These are phyloP conservation scores for Saccharomycopsis babjevae DNA, from an alignment of 805 yeast genomes.

Conservation along the genomic window DNA sequence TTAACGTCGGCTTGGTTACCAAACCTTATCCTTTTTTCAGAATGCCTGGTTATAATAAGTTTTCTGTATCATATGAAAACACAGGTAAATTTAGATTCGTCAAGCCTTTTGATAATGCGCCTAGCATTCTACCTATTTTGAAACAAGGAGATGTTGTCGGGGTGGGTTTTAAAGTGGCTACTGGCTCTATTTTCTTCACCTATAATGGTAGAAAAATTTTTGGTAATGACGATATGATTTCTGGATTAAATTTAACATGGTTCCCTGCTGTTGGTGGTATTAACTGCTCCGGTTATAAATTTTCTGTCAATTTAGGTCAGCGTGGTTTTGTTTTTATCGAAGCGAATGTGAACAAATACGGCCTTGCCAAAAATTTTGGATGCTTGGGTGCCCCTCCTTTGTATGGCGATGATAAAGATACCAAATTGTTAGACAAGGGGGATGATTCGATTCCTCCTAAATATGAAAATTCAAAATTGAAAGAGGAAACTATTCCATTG, in stretches of 20 bases:
- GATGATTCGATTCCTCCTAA: constrained; percentile 35
- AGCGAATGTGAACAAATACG: constrained; percentile 80
- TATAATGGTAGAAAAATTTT: constrained; percentile 84
- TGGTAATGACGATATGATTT: constrained; percentile 50
- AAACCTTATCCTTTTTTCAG: constrained; percentile 68
- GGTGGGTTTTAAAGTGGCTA: constrained; percentile 71
- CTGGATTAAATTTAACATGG: constrained; percentile 39
- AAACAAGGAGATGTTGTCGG: constrained; percentile 89
- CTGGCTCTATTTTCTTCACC: constrained; percentile 87
- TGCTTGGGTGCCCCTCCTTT: constrained; percentile 20
- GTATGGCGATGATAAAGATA: constrained; percentile 28
- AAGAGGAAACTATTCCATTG: constrained; percentile 4
- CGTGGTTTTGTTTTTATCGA: constrained; percentile 72
- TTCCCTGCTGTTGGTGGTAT: constrained; percentile 89
- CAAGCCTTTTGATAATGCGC: constrained; percentile 40
- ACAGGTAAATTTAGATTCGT: constrained; percentile 61
- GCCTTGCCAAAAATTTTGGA: constrained; percentile 59
- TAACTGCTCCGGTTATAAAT: constrained; percentile 33
- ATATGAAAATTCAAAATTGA: constrained; percentile 20
- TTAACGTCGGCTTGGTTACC: constrained; percentile 59
- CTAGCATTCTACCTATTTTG: constrained; percentile 32
- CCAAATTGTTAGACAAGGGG: constrained; percentile 25
- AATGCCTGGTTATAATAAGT: constrained; percentile 62
- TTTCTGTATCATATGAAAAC: constrained; percentile 64
- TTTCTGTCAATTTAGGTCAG: constrained; percentile 69